A percentile compares a stretch with the other conserved stretches of the same genome.
Evolutionary conservation across 2,329 filamentous ascomycete species (phyloP).

Genomic region (Botryotinia narcissicola): DNA sequence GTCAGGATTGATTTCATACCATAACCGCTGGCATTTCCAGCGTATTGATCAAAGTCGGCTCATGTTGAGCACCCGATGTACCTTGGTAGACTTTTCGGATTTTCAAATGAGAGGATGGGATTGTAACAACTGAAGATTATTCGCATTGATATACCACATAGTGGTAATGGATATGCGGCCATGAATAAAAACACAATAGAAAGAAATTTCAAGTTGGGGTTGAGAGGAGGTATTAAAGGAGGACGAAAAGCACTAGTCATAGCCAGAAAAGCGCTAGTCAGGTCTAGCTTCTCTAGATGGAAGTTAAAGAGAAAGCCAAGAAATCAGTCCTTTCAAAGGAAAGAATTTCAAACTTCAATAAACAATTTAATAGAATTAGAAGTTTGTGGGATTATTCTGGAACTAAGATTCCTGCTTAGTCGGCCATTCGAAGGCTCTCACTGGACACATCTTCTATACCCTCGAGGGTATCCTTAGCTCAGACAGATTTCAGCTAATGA

Average conservation of each 20-base stretch:
- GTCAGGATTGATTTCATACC: neutral
- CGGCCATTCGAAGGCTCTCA: neutral
- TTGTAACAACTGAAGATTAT: neutral
- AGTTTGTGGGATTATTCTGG: neutral
- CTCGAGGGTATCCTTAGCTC: constrained; percentile 7
- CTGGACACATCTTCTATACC: neutral
- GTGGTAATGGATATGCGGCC: no score
- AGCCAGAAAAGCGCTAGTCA: neutral
- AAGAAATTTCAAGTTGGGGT: neutral
- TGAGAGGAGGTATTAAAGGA: neutral
- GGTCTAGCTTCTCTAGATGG: no score
- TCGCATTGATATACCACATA: no score
- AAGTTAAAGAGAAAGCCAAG: neutral
- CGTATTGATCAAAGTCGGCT: neutral
- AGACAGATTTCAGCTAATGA: neutral
- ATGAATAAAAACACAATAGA: neutral
- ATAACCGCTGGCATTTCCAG: neutral
- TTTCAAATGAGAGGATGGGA: neutral
- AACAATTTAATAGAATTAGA: neutral
- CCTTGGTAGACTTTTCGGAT: neutral
- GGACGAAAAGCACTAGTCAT: neutral
- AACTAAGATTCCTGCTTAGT: neutral
- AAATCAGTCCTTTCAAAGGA: neutral
- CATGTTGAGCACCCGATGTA: neutral
- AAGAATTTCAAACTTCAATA: neutral